These are phyloP conservation scores for Kwoniella heveanensis DNA, from an alignment of 768 basidiomycete species.

Conservation along the genomic window DNA sequence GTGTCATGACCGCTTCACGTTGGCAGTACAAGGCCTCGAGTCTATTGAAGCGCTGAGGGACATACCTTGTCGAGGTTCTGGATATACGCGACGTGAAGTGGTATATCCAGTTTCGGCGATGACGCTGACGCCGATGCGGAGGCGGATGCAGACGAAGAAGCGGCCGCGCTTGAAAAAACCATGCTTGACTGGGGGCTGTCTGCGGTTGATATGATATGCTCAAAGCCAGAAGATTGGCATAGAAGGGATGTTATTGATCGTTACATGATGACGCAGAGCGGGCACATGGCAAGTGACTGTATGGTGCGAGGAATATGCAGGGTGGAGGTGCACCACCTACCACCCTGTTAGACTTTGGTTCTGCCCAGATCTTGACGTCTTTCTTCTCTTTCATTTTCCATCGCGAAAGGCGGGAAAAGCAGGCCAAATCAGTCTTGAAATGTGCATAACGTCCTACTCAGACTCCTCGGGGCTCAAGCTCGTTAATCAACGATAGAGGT, in stretches of 20 bases:
- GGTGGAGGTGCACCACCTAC: constrained; percentile 2
- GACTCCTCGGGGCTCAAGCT: too few relatives aligned
- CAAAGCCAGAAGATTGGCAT: too few relatives aligned
- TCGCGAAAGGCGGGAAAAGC: too few relatives aligned
- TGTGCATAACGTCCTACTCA: too few relatives aligned
- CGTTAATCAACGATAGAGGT: too few relatives aligned
- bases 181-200: too few relatives aligned
- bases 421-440: too few relatives aligned
- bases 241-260: not conserved
- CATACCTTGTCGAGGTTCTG: constrained; percentile 71
- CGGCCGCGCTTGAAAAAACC: not conserved
- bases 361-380: not conserved
- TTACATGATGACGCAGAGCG: too few relatives aligned
- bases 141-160: constrained; percentile 8
- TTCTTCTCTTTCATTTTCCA: not conserved
- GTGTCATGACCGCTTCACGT: too few relatives aligned
- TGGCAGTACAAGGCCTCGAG: too few relatives aligned
- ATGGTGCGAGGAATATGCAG: not conserved
- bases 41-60: too few relatives aligned
- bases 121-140: constrained; percentile 13
- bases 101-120: constrained; percentile 56
- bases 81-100: constrained; percentile 74
- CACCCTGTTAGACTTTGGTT: not conserved
- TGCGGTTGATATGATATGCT: too few relatives aligned
- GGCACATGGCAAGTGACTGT: not conserved